Evolutionary conservation across 2,329 filamentous ascomycete genomes (phyloP).

Genomic region (Ophiostoma sp.): DNA sequence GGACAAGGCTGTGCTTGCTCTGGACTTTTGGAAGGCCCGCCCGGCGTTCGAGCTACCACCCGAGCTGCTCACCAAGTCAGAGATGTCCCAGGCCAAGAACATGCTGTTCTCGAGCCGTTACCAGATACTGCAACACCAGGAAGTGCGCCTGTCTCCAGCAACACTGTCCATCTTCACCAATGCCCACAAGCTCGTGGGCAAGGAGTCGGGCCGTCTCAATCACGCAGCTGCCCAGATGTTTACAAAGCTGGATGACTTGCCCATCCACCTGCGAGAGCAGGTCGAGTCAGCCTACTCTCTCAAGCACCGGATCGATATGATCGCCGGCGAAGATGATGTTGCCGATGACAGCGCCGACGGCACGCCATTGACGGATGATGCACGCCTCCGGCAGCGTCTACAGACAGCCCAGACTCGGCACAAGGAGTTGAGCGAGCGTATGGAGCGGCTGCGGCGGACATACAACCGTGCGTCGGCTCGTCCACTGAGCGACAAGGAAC

Average conservation of each 20-base stretch:
- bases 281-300: conserved; percentile 61
- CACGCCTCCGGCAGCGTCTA: conserved; percentile 55
- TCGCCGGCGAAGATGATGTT: conserved; percentile 52
- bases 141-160: conserved; percentile 63
- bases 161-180: conserved; percentile 67
- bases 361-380: conserved; percentile 43
- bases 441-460: conserved; percentile 53
- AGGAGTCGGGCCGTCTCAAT: conserved; percentile 63
- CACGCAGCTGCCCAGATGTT: conserved; percentile 68
- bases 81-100: conserved; percentile 42
- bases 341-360: conserved; percentile 8
- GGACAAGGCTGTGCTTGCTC: conserved; percentile 44
- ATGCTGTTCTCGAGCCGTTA: conserved; percentile 54
- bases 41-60: conserved; percentile 27
- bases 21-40: conserved; percentile 47
- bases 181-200: conserved; percentile 63
- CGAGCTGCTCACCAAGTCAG: conserved; percentile 26
- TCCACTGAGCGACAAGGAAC: conserved; percentile 59
- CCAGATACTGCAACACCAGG: conserved; percentile 56
- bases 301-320: conserved; percentile 59
- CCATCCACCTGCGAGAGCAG: conserved; percentile 62
- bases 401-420: conserved; percentile 51
- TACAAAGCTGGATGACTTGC: conserved; percentile 61
- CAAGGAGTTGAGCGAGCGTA: conserved; percentile 49
- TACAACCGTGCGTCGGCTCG: conserved; percentile 43